These are phyloP conservation scores for Calonectria ilicicola DNA, from an alignment of 2,329 filamentous ascomycete species.

Conservation along the genomic window DNA sequence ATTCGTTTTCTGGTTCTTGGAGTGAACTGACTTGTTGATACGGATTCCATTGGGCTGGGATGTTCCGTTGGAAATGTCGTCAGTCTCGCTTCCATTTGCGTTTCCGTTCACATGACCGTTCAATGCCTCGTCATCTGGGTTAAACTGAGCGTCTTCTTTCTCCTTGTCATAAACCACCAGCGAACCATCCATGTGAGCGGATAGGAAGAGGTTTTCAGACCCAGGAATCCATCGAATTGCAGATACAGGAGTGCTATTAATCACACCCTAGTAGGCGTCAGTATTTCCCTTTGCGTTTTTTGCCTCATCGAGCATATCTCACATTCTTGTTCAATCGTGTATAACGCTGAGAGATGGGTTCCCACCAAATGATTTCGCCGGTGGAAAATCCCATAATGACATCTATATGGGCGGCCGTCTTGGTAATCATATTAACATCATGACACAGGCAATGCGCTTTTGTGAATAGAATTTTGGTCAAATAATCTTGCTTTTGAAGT, in stretches of 20 bases:
- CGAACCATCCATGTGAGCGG: conserved; percentile 90
- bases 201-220: conserved; percentile 92
- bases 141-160: conserved; percentile 87
- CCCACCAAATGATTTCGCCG: conserved; percentile 98
- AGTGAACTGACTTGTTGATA: conserved; percentile 91
- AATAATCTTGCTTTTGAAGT: conserved; percentile 77
- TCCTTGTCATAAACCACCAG: conserved; percentile 97
- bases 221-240: conserved; percentile 94
- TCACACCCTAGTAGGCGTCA: conserved; percentile 73
- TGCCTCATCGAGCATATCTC: conserved; percentile 42
- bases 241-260: conserved; percentile 87
- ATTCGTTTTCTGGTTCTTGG: conserved; percentile 92
- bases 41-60: conserved; percentile 66
- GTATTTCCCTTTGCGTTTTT: background rate
- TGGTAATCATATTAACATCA: conserved; percentile 88
- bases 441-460: conserved; percentile 96
- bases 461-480: conserved; percentile 97
- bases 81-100: conserved; percentile 70
- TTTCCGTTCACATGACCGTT: conserved; percentile 57
- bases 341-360: conserved; percentile 96
- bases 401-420: conserved; percentile 84
- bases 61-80: conserved; percentile 49
- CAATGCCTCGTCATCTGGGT: conserved; percentile 71
- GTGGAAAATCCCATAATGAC: conserved; percentile 96
- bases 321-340: conserved; percentile 96